phyloP scores from a whole-genome alignment of 129 eudicot species.

The Artemisia argyi region DNA sequence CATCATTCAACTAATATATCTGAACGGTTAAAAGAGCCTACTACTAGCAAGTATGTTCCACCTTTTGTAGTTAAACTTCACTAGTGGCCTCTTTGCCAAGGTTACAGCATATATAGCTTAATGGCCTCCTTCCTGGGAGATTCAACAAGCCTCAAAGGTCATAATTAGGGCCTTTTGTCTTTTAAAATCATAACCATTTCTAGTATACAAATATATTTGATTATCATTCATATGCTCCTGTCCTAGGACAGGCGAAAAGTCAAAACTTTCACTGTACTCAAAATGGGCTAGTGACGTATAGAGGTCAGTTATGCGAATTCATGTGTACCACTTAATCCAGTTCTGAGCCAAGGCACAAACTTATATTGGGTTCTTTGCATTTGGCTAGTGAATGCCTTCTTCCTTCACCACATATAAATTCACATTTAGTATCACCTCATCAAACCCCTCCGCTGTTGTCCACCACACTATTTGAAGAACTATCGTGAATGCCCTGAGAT shows the following conservation, averaged over 20 bases:
- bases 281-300: background rate
- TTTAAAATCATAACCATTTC: background rate
- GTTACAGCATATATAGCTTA: slow-evolving; percentile 3
- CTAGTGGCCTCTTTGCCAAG: slow-evolving; percentile 8
- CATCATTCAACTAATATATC: too few species aligned
- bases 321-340: background rate
- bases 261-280: background rate
- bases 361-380: background rate
- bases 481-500: slow-evolving; percentile 33
- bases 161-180: too few species aligned
- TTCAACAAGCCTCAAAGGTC: background rate
- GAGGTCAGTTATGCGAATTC: background rate
- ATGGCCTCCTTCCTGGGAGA: background rate
- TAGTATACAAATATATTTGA: too few species aligned
- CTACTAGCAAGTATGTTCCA: too few species aligned
- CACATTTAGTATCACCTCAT: slow-evolving; percentile 2
- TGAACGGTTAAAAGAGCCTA: too few species aligned
- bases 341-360: slow-evolving; percentile 3
- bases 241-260: background rate
- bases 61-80: background rate
- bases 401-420: too few species aligned
- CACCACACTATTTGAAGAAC: slow-evolving; percentile 36
- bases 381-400: background rate
- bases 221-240: too few species aligned
- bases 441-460: slow-evolving; percentile 20